Percentiles rank a stretch among this genome's conserved stretches.
Conservation (phyloP, 106 monocot species). For the Platanthera zijinensis region DNA sequence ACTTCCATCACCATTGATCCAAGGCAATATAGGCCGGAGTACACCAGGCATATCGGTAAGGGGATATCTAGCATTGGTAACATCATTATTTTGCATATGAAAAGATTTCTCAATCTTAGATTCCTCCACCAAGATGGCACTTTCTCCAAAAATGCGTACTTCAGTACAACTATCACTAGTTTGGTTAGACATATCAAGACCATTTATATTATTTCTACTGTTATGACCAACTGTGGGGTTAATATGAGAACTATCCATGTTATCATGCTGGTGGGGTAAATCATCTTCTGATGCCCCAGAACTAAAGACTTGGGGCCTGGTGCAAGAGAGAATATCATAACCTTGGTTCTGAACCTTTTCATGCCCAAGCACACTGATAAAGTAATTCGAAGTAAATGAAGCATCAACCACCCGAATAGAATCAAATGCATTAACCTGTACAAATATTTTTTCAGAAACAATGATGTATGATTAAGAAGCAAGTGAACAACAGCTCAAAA, state of each 20-base stretch:
- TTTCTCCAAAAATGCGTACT: background rate
- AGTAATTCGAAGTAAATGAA: conserved; percentile 57
- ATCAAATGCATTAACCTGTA: conserved; percentile 83
- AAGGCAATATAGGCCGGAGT: conserved; percentile 66
- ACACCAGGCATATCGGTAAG: conserved; percentile 4
- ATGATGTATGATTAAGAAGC: background rate
- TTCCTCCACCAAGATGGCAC: background rate
- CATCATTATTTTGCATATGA: conserved; percentile 9
- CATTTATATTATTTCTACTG: conserved; percentile 36
- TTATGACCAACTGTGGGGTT: conserved; percentile 17
- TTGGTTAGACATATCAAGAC: conserved; percentile 21
- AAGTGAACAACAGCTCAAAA: background rate
- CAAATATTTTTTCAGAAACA: background rate
- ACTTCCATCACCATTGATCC: conserved; percentile 92
- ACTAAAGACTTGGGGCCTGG: conserved; percentile 10
- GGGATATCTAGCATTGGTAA: background rate
- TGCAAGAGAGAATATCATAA: background rate
- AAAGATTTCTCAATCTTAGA: background rate
- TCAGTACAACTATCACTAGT: background rate
- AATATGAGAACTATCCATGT: conserved; percentile 1
- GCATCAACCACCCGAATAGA: conserved; percentile 53
- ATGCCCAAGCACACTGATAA: conserved; percentile 21
- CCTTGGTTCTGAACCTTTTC: conserved; percentile 9
- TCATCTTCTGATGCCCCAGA: conserved; percentile 11
- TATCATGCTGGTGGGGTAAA: conserved; percentile 5